phyloP scores from a whole-genome alignment of 805 yeast species.

The Kazachstania taianensis region DNA sequence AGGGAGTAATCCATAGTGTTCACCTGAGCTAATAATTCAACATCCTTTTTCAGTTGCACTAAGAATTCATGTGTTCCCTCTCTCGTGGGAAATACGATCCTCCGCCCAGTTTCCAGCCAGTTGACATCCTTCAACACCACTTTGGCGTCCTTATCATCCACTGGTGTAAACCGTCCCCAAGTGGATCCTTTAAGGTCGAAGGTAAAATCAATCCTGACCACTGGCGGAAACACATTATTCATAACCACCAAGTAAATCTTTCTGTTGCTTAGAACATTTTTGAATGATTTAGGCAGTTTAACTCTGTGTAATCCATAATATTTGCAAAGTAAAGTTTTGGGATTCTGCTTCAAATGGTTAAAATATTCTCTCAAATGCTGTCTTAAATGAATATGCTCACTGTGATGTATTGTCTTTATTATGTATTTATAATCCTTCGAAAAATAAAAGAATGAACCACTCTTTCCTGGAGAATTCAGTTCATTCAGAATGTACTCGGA shows the following conservation, averaged over 20 bases:
- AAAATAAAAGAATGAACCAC: conserved; percentile 92
- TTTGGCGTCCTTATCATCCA: conserved; percentile 17
- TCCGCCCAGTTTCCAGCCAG: conserved; percentile 61
- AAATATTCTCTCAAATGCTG: conserved; percentile 66
- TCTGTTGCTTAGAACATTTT: conserved; percentile 35
- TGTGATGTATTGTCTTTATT: conserved; percentile 88
- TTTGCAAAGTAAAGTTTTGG: conserved; percentile 82
- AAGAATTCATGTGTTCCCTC: conserved; percentile 45
- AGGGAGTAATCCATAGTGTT: conserved; percentile 95
- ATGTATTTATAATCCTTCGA: conserved; percentile 89
- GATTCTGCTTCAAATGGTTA: conserved; percentile 71
- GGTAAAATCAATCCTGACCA: conserved; percentile 71
- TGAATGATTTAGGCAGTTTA: conserved; percentile 60
- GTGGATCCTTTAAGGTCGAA: conserved; percentile 92
- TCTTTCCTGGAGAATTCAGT: conserved; percentile 90
- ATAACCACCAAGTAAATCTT: conserved; percentile 89
- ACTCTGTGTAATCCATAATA: conserved; percentile 92
- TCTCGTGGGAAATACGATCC: conserved; percentile 62
- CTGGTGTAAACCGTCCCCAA: conserved; percentile 56
- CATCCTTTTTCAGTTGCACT: conserved; percentile 65
- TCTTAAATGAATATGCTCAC: conserved; percentile 81
- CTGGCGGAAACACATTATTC: conserved; percentile 95
- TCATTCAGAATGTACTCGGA: conserved; percentile 88
- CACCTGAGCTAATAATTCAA: conserved; percentile 53
- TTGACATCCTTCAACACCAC: conserved; percentile 75